Percentiles rank a stretch among this genome's conserved stretches.
These are phyloP conservation scores for Paracorniculantispora psalliotae DNA, from an alignment of 2,329 filamentous ascomycete genomes.

Conservation along the genomic window DNA sequence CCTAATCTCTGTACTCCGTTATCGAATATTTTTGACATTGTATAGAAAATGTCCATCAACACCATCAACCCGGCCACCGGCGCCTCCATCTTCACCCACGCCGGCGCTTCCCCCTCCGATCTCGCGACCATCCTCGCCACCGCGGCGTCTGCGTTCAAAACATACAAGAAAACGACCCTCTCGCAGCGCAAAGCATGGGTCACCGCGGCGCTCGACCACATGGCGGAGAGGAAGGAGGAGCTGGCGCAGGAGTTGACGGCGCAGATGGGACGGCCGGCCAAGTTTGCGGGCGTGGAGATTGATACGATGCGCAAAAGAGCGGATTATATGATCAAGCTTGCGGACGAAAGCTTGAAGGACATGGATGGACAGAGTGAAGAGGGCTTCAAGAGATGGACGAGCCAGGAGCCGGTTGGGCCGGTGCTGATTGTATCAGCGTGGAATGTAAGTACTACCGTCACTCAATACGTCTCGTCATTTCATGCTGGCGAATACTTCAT, in stretches of 20 bases:
- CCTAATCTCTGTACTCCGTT: neutral
- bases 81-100: slow-evolving; percentile 57
- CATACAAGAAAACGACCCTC: slow-evolving; percentile 70
- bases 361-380: slow-evolving; percentile 77
- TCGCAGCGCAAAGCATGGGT: slow-evolving; percentile 74
- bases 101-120: slow-evolving; percentile 53
- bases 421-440: slow-evolving; percentile 89
- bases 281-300: slow-evolving; percentile 79
- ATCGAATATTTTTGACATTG: too few relatives aligned
- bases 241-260: slow-evolving; percentile 80
- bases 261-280: slow-evolving; percentile 92
- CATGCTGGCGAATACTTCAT: too few relatives aligned
- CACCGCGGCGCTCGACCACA: slow-evolving; percentile 67
- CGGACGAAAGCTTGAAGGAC: slow-evolving; percentile 70
- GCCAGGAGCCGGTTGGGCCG: slow-evolving; percentile 80
- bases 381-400: slow-evolving; percentile 85
- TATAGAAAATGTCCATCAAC: slow-evolving; percentile 8
- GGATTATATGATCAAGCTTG: slow-evolving; percentile 81
- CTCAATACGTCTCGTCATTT: too few relatives aligned
- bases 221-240: slow-evolving; percentile 68
- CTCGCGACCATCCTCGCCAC: slow-evolving; percentile 46
- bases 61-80: slow-evolving; percentile 70
- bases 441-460: slow-evolving; percentile 86
- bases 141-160: slow-evolving; percentile 69
- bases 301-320: slow-evolving; percentile 78